Conservation (phyloP, 495 filamentous ascomycete genomes). For the Clohesyomyces aquaticus region DNA sequence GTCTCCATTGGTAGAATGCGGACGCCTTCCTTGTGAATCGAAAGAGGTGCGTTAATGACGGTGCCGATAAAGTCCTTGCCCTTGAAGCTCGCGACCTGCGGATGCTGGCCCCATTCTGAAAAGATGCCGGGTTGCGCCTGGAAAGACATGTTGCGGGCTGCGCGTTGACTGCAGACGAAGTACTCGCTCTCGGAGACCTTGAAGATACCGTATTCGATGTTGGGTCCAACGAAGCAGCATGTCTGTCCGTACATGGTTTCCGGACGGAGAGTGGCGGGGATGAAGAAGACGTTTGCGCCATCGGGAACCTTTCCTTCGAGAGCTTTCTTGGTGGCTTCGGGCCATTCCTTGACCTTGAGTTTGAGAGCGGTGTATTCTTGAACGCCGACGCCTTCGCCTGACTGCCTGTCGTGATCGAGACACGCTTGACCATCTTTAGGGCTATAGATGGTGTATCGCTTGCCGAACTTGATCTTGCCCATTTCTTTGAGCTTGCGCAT, state of each 20-base stretch:
- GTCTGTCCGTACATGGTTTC: constrained; percentile 99
- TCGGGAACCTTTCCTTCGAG: constrained; percentile 80
- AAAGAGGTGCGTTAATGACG: constrained; percentile 83
- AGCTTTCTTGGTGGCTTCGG: constrained; percentile 63
- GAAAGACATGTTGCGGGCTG: constrained; percentile 94
- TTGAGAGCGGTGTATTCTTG: constrained; percentile 95
- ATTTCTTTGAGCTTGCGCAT: constrained; percentile 91
- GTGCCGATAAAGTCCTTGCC: constrained; percentile 87
- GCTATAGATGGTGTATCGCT: constrained; percentile 91
- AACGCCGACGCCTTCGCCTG: constrained; percentile 86
- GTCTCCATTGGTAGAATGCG: constrained; percentile 93
- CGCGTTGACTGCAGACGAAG: constrained; percentile 80
- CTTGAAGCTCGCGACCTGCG: constrained; percentile 69
- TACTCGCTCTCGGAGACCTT: constrained; percentile 82
- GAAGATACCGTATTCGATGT: constrained; percentile 88
- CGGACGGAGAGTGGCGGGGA: constrained; percentile 87
- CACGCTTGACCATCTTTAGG: constrained; percentile 97
- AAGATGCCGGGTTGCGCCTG: constrained; percentile 80
- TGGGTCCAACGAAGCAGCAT: constrained; percentile 93
- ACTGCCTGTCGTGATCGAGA: constrained; percentile 93
- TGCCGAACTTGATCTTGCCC: constrained; percentile 91
- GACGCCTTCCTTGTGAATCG: constrained; percentile 80
- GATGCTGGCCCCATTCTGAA: constrained; percentile 70
- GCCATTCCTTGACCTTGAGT: constrained; percentile 86
- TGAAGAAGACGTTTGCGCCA: constrained; percentile 80